phyloP scores from a whole-genome alignment of 805 yeast species.

The Ogataea chonburiensis region DNA sequence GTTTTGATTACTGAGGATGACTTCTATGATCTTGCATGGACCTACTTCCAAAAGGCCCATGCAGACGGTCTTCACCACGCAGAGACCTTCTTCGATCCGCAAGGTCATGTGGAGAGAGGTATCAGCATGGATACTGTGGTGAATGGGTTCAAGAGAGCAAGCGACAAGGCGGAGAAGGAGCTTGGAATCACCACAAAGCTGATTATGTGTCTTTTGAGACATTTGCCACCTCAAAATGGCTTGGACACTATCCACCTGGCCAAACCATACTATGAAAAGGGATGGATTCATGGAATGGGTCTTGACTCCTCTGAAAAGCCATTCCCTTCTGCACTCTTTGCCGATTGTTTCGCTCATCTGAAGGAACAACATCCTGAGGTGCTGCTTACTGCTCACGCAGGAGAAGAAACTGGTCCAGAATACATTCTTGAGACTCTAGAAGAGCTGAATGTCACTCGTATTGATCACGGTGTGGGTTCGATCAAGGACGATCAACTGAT shows the following conservation, averaged over 20 bases:
- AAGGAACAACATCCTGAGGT: constrained; percentile 49
- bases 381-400: constrained; percentile 81
- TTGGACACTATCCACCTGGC: constrained; percentile 56
- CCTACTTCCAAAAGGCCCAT: constrained; percentile 59
- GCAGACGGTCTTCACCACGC: constrained; percentile 64
- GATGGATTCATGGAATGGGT: constrained; percentile 73
- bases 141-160: constrained; percentile 65
- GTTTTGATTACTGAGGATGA: constrained; percentile 70
- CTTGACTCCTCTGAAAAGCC: constrained; percentile 77
- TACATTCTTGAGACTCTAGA: constrained; percentile 61
- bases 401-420: constrained; percentile 84
- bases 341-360: constrained; percentile 57
- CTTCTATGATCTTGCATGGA: constrained; percentile 76
- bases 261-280: constrained; percentile 48
- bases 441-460: constrained; percentile 59
- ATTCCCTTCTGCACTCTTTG: constrained; percentile 70
- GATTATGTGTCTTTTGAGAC: constrained; percentile 82
- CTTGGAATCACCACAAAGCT: constrained; percentile 66
- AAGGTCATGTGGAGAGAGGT: constrained; percentile 73
- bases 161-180: constrained; percentile 56
- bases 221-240: constrained; percentile 61
- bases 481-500: constrained; percentile 53
- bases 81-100: constrained; percentile 83
- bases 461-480: constrained; percentile 79
- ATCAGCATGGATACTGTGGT: constrained; percentile 59